Evolutionary conservation across 345 rosid species (phyloP).

Genomic region (Clausena lansium): DNA sequence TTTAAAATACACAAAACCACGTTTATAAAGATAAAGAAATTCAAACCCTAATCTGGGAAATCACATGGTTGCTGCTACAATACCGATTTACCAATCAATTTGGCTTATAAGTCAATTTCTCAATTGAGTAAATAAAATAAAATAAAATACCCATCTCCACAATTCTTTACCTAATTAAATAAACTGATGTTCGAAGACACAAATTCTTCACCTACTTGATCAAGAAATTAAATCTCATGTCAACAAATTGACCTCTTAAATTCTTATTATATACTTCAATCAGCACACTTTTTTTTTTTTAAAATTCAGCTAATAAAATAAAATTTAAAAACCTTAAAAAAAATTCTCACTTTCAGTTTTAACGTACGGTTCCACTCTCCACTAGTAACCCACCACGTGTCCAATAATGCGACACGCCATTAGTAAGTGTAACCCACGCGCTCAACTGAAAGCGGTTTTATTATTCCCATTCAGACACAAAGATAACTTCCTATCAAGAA

Average conservation of each 20-base stretch:
- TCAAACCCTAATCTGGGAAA: not conserved
- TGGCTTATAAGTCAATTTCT: constrained; percentile 12
- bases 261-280: not conserved
- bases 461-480: constrained; percentile 5
- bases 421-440: constrained; percentile 8
- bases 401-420: not conserved
- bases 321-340: not conserved
- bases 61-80: not conserved
- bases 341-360: not conserved
- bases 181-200: constrained; percentile 15
- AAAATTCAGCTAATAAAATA: constrained; percentile 6
- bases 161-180: constrained; percentile 31
- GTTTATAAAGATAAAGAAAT: not conserved
- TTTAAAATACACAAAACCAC: not conserved
- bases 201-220: constrained; percentile 32
- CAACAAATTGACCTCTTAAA: constrained; percentile 21
- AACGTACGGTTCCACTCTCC: not conserved
- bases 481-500: no score
- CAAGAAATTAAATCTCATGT: constrained; percentile 19
- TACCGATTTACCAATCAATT: not conserved
- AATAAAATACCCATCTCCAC: not conserved
- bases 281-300: not conserved
- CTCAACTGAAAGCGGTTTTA: constrained; percentile 5
- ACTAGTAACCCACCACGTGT: not conserved
- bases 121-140: not conserved